Conservation (phyloP, 2,329 filamentous ascomycete genomes). For the Colletotrichum liriopes region DNA sequence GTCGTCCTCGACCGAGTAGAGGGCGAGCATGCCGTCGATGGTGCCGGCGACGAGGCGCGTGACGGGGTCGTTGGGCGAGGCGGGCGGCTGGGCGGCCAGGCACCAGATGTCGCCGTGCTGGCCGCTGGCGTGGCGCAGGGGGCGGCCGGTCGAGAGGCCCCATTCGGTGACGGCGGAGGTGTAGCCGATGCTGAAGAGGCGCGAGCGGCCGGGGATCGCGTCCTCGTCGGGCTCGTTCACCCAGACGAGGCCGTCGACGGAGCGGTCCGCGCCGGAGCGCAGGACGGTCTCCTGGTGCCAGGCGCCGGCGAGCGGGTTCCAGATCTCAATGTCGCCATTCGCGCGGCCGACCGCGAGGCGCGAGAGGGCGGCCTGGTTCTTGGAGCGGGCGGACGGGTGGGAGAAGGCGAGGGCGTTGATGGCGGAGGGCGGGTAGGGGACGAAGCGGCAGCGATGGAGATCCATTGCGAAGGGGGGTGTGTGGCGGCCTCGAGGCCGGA, state of each 20-base stretch:
- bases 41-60: conserved; percentile 87
- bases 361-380: conserved; percentile 68
- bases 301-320: conserved; percentile 86
- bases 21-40: conserved; percentile 89
- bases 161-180: conserved; percentile 95
- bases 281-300: conserved; percentile 95
- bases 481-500: conserved; percentile 31
- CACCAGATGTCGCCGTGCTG: conserved; percentile 99
- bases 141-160: conserved; percentile 86
- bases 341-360: conserved; percentile 91
- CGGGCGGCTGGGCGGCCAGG: conserved; percentile 84
- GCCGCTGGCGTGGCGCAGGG: conserved; percentile 87
- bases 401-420: conserved; percentile 98
- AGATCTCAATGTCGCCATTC: conserved; percentile 97
- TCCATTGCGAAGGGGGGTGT: conserved; percentile 74
- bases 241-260: conserved; percentile 93
- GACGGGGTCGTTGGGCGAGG: conserved; percentile 49
- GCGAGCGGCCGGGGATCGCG: conserved; percentile 70
- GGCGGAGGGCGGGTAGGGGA: conserved; percentile 90
- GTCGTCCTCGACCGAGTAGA: conserved; percentile 88
- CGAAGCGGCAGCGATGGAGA: conserved; percentile 96
- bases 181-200: conserved; percentile 96
- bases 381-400: conserved; percentile 71
- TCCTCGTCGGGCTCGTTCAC: conserved; percentile 86
- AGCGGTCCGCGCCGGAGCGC: conserved; percentile 85